Percentiles rank a stretch among this genome's conserved stretches.
phyloP scores from a whole-genome alignment of 2,329 filamentous ascomycete species.

The Fusarium nurragi region DNA sequence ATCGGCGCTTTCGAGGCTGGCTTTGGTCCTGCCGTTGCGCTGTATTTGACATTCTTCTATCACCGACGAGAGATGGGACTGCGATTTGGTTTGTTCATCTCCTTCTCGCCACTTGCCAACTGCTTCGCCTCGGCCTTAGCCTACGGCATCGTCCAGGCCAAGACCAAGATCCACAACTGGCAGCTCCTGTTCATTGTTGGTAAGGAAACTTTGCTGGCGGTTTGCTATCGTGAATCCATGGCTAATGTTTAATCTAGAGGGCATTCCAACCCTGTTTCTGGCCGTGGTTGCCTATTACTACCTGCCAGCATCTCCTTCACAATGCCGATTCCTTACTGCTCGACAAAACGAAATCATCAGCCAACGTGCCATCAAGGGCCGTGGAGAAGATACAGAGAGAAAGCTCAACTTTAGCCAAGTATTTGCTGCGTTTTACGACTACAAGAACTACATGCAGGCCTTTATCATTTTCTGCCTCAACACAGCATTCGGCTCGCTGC shows the following conservation, averaged over 20 bases:
- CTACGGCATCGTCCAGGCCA: neutral
- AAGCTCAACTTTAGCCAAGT: slow-evolving; percentile 49
- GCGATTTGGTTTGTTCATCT: neutral
- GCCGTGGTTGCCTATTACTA: neutral
- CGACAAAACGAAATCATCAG: slow-evolving; percentile 44
- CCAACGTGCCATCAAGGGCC: neutral
- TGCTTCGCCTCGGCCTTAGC: neutral
- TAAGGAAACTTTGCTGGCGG: neutral
- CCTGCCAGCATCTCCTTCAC: slow-evolving; percentile 72
- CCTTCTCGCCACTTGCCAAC: neutral
- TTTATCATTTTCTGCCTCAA: slow-evolving; percentile 56
- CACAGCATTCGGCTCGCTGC: slow-evolving; percentile 53
- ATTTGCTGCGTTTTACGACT: slow-evolving; percentile 56
- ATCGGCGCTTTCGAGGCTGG: slow-evolving; percentile 57
- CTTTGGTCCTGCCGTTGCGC: slow-evolving; percentile 54
- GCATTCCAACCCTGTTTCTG: neutral
- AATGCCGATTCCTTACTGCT: slow-evolving; percentile 70
- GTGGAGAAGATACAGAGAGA: slow-evolving; percentile 1
- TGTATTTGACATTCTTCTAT: slow-evolving; percentile 59
- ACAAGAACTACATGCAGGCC: slow-evolving; percentile 61
- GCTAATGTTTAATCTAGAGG: neutral
- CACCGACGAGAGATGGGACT: slow-evolving; percentile 58
- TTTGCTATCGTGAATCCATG: too few species aligned
- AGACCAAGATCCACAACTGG: neutral
- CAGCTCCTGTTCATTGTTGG: neutral